A percentile compares a stretch with the other conserved stretches of the same genome.
These are phyloP conservation scores for Sporormia fimetaria DNA, from an alignment of 495 filamentous ascomycete species.

Conservation along the genomic window DNA sequence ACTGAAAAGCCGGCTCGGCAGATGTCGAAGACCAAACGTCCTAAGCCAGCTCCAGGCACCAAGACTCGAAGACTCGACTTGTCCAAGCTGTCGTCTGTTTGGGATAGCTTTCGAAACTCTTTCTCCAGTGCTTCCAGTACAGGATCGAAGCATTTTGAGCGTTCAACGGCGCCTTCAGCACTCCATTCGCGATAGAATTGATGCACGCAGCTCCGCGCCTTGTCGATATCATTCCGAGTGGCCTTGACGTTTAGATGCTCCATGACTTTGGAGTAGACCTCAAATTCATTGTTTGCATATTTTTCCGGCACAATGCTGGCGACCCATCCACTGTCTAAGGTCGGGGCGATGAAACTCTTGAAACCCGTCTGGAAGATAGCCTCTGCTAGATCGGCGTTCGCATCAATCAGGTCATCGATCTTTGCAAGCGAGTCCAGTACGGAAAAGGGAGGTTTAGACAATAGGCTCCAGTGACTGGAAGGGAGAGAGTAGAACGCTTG, in stretches of 20 bases:
- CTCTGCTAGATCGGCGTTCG: constrained; percentile 67
- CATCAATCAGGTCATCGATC: constrained; percentile 80
- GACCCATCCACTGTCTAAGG: constrained; percentile 19
- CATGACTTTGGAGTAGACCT: constrained; percentile 18
- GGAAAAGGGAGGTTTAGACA: constrained; percentile 69
- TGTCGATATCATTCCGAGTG: constrained; percentile 54
- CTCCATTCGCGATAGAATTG: constrained; percentile 98
- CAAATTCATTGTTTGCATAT: constrained; percentile 12
- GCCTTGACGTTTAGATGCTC: constrained; percentile 27
- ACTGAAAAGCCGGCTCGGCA: constrained; percentile 59
- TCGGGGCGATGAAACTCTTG: constrained; percentile 45
- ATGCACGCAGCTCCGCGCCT: constrained; percentile 76
- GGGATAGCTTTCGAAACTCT: constrained; percentile 37
- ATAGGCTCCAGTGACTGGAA: constrained; percentile 63
- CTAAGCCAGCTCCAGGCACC: constrained; percentile 82
- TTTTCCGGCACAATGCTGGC: constrained; percentile 8
- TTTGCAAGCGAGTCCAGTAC: constrained; percentile 62
- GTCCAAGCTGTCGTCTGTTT: constrained; percentile 14
- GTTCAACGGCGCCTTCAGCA: constrained; percentile 58
- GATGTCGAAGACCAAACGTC: constrained; percentile 77
- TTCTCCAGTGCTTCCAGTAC: constrained; percentile 50
- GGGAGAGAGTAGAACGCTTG: constrained; percentile 90
- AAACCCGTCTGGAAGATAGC: constrained; percentile 59
- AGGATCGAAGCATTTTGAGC: constrained; percentile 61
- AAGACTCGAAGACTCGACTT: constrained; percentile 49